Evolutionary conservation across 208 protist genomes (phyloP), one percentile per base, ranked within the genome.

Genomic region (Trypanosoma cruzi): DNA sequence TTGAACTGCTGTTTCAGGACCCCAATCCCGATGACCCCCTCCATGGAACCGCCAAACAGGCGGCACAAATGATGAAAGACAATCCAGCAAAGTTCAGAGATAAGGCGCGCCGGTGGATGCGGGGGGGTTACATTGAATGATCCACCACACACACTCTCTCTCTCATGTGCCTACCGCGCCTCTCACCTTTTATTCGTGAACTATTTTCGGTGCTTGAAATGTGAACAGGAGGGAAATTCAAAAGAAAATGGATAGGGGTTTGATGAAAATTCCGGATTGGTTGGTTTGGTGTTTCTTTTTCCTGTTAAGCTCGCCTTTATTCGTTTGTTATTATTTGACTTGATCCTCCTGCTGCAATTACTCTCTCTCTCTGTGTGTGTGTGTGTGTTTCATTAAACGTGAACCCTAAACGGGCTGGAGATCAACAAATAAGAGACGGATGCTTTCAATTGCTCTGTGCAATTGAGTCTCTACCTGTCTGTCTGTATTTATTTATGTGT

Each of bases 11-110:
- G 22, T 95, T 97, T 61, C 64, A 69, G 40, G 75, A 85, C 44
- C 92, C 92, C 0, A 95, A 89, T 73, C 81, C 76, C 24, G 88
- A 95, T 18, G 90, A 97, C 59, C 86, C 86, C 16, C 81, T 97
- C 32, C 86, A 86, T 8, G 87, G 86, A 4, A 80, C 89, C 13
- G 53, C 88, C 22, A 82, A 86, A 53, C 68, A 71, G 44, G 89
- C 89, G 11, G 88, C 91, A 29, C 80, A 87, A 64, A 64, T 92
- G 52, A 69, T 94, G 52, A 82, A 81, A 49, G 75, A 85, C 40
- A 65, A 88, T 22, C 84, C 84, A 26, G 29, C 16, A 6, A n/a
- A 42, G 8, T 96, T 94, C 57, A 69, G 50, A 34, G 36, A 70
- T 28, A 84, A 80, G 26, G 86, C 81, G 13, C 71, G 74, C 4